Conservation (phyloP, 2,329 filamentous ascomycete genomes). For the Stagonosporopsis rhizophila region DNA sequence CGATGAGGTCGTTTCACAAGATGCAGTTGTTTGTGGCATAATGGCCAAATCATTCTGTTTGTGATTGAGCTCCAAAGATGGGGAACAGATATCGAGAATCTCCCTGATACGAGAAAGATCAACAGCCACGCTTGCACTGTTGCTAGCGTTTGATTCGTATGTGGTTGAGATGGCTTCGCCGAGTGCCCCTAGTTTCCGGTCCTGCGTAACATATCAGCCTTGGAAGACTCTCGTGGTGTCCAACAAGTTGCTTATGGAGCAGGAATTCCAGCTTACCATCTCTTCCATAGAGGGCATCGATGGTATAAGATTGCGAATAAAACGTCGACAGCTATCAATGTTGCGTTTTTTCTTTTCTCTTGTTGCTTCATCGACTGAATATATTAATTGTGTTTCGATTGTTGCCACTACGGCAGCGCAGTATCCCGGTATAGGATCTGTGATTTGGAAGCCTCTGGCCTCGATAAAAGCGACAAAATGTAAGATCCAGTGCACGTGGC, state of each 20-base stretch:
- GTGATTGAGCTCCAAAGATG: too few relatives aligned
- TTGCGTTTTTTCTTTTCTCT: conserved; percentile 6
- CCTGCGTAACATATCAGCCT: background rate
- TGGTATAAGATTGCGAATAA: background rate
- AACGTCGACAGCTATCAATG: conserved; percentile 5
- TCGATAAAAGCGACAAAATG: conserved; percentile 7
- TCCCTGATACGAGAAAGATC: conserved; percentile 3
- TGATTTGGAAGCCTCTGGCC: background rate
- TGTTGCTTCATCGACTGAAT: conserved; percentile 1
- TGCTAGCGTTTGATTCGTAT: conserved; percentile 1
- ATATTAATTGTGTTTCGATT: conserved; percentile 5
- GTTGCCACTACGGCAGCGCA: conserved; percentile 8
- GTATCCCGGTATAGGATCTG: conserved; percentile 1
- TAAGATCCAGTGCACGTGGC: conserved; percentile 6
- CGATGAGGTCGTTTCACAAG: background rate
- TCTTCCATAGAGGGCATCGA: background rate
- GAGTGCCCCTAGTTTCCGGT: background rate
- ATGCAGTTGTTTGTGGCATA: background rate
- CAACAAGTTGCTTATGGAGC: too few relatives aligned
- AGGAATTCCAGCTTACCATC: background rate
- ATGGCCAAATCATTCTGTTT: too few relatives aligned
- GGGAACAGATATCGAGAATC: conserved; percentile 3
- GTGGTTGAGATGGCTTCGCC: background rate
- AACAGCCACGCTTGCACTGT: background rate
- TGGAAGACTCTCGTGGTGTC: background rate